These are phyloP conservation scores for Capsicum pubescens DNA, from an alignment of 257 asterid genomes.

Conservation along the genomic window DNA sequence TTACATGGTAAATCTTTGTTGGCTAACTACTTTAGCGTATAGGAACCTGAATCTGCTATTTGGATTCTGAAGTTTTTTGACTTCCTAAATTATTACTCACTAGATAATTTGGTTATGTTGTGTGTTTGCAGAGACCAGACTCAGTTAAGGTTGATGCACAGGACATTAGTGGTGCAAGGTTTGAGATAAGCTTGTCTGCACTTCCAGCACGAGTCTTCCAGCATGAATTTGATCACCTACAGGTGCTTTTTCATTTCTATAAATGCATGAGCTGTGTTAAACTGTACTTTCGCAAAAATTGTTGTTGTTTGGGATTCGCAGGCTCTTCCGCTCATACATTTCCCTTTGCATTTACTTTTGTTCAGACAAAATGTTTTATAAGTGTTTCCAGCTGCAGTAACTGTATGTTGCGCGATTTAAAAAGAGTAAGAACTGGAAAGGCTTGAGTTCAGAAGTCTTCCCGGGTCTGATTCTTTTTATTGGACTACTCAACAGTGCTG, in stretches of 20 bases:
- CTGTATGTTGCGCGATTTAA: neutral
- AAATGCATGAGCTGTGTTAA: conserved; percentile 13
- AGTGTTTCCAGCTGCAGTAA: conserved; percentile 24
- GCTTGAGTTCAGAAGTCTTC: conserved; percentile 3
- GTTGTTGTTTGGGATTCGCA: neutral
- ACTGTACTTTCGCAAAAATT: neutral
- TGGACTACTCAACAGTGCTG: neutral
- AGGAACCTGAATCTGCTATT: conserved; percentile 22
- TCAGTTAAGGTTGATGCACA: conserved; percentile 80
- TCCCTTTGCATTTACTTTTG: conserved; percentile 15
- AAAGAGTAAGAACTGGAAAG: neutral
- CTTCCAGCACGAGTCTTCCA: conserved; percentile 90
- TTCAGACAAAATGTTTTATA: neutral
- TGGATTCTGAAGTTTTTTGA: neutral
- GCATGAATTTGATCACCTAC: conserved; percentile 92
- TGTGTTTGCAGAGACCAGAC: conserved; percentile 77
- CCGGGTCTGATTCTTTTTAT: neutral
- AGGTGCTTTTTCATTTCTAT: conserved; percentile 51
- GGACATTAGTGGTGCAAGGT: conserved; percentile 71
- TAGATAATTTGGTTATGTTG: neutral
- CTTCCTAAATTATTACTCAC: conserved; percentile 15
- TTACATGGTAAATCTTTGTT: conserved; percentile 19
- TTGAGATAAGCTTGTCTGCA: conserved; percentile 67
- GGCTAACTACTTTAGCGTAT: neutral
- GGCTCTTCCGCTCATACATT: conserved; percentile 65